Percentiles rank a stretch among this genome's conserved stretches.
These are phyloP conservation scores for Oryza rufipogon DNA, from an alignment of 176 grass and related monocot species.

Conservation along the genomic window DNA sequence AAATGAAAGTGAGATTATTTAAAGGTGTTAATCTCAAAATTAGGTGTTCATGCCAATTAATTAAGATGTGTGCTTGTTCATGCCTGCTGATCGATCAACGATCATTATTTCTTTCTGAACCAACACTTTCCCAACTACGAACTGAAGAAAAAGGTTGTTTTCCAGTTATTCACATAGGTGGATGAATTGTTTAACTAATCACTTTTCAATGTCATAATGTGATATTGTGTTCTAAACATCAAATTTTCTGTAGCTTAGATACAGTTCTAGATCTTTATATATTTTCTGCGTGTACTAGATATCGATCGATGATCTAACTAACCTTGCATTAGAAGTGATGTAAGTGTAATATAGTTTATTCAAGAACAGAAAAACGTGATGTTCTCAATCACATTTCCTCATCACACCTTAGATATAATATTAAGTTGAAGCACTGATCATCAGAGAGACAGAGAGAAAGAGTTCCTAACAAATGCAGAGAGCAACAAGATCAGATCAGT, in stretches of 20 bases:
- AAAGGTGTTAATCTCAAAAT: slow-evolving; percentile 3
- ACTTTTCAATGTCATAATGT: not conserved
- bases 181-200: not conserved
- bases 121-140: not conserved
- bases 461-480: not conserved
- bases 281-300: not conserved
- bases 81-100: not conserved
- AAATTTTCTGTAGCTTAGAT: not conserved
- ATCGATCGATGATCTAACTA: not conserved
- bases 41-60: slow-evolving; percentile 2
- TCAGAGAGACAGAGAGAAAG: too few species aligned
- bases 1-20: not conserved
- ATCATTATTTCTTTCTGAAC: slow-evolving; percentile 28
- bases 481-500: not conserved
- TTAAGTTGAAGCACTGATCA: slow-evolving; percentile 1
- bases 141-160: not conserved
- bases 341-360: not conserved
- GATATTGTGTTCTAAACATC: not conserved
- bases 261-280: not conserved
- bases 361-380: not conserved
- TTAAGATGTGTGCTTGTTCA: not conserved
- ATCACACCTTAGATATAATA: slow-evolving; percentile 21
- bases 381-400: not conserved
- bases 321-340: not conserved
- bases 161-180: not conserved